phyloP scores from a whole-genome alignment of 306 rosid species.

The Acacia confusa region DNA sequence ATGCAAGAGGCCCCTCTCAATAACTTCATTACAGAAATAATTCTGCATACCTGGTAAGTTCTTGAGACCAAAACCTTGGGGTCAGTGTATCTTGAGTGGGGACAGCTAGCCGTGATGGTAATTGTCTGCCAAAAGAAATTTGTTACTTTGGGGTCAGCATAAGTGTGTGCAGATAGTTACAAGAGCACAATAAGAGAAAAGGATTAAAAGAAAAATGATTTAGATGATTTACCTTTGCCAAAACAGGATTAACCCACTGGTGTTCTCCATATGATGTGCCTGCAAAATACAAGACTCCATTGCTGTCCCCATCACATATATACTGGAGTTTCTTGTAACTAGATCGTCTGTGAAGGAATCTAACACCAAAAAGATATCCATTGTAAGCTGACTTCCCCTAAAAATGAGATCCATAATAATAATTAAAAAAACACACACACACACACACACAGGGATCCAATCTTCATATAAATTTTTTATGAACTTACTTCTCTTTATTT shows the following conservation, averaged over 20 bases:
- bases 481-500: constrained; percentile 63
- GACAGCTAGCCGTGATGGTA: constrained; percentile 73
- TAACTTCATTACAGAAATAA: neutral
- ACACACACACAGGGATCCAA: neutral
- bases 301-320: constrained; percentile 84
- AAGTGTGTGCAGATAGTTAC: neutral
- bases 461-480: neutral
- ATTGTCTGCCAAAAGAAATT: constrained; percentile 54
- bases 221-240: constrained; percentile 66
- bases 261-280: constrained; percentile 93
- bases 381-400: constrained; percentile 19
- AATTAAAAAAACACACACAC: constrained; percentile 5
- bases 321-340: constrained; percentile 90
- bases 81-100: constrained; percentile 88
- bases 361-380: constrained; percentile 49
- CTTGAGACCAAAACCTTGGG: constrained; percentile 92
- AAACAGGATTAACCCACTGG: constrained; percentile 94
- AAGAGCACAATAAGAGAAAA: neutral
- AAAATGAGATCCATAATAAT: neutral
- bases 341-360: constrained; percentile 79
- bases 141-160: neutral
- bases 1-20: too few species aligned
- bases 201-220: neutral
- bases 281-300: constrained; percentile 83
- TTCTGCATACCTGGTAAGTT: constrained; percentile 69